Evolutionary conservation across 768 basidiomycete genomes (phyloP).

Genomic region (Tricholoma sp.): DNA sequence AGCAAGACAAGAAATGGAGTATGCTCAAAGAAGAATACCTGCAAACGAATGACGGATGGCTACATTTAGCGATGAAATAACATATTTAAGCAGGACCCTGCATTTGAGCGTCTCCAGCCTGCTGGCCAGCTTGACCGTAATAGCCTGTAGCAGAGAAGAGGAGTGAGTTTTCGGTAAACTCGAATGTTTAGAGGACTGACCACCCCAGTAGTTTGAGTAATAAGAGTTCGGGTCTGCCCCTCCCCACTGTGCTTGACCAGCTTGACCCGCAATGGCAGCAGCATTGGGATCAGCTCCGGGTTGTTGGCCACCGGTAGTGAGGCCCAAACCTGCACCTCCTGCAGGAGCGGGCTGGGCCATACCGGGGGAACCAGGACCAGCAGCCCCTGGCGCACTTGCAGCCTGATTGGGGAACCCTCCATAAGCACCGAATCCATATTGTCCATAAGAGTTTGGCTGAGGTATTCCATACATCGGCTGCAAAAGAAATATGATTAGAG

Average conservation of each 20-base stretch:
- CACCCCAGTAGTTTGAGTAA: slow-evolving; percentile 83
- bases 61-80: slow-evolving; percentile 27
- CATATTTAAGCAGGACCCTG: slow-evolving; percentile 39
- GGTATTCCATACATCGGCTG: slow-evolving; percentile 92
- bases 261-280: slow-evolving; percentile 47
- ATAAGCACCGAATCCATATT: slow-evolving; percentile 75
- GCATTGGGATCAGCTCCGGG: slow-evolving; percentile 51
- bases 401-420: slow-evolving; percentile 63
- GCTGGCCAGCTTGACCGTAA: slow-evolving; percentile 68
- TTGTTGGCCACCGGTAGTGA: slow-evolving; percentile 52
- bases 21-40: slow-evolving; percentile 8
- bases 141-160: slow-evolving; percentile 48
- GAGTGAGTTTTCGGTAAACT: slow-evolving; percentile 1
- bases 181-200: slow-evolving; percentile 34
- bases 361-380: slow-evolving; percentile 48
- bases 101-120: slow-evolving; percentile 52
- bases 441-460: slow-evolving; percentile 73
- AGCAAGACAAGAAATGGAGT: slow-evolving; percentile 6
- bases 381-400: slow-evolving; percentile 41
- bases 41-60: slow-evolving; percentile 20
- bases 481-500: slow-evolving; percentile 7
- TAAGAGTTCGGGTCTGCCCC: slow-evolving; percentile 68
- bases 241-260: slow-evolving; percentile 74
- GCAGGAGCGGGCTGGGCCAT: slow-evolving; percentile 54
- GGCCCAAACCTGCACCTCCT: slow-evolving; percentile 50